These are phyloP conservation scores for Leccinum fuscescens DNA, from an alignment of 1,284 basidiomycete species.

Conservation along the genomic window DNA sequence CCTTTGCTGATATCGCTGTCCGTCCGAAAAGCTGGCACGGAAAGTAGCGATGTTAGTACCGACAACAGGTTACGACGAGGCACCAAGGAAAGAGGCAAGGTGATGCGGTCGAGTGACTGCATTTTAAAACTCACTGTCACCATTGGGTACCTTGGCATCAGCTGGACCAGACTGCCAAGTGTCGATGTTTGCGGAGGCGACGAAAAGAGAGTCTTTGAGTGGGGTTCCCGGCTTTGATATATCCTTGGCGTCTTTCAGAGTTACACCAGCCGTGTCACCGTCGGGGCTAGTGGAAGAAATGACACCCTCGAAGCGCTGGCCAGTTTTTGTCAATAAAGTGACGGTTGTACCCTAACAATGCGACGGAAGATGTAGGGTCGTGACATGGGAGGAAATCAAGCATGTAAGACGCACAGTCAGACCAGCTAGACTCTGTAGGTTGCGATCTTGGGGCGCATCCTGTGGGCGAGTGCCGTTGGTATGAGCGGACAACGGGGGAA, in stretches of 20 bases:
- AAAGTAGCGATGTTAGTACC: conserved; percentile 19
- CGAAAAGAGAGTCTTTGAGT: conserved; percentile 65
- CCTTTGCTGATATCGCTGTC: conserved; percentile 82
- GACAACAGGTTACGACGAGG: neutral
- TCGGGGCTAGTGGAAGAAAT: conserved; percentile 60
- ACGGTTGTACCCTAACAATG: conserved; percentile 64
- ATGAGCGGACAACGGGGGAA: conserved; percentile 49
- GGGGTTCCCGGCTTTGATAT: conserved; percentile 59
- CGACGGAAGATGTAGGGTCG: conserved; percentile 21
- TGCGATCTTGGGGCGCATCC: conserved; percentile 50
- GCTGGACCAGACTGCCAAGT: conserved; percentile 71
- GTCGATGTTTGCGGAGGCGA: conserved; percentile 69
- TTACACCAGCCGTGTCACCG: conserved; percentile 67
- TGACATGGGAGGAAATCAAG: conserved; percentile 15
- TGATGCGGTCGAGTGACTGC: neutral
- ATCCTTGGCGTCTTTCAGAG: conserved; percentile 74
- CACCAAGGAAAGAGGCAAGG: neutral
- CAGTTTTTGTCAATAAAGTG: conserved; percentile 66
- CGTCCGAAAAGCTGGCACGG: conserved; percentile 73
- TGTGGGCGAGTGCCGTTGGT: conserved; percentile 46
- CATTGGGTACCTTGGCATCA: conserved; percentile 61
- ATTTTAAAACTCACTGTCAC: conserved; percentile 52
- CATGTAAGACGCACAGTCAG: conserved; percentile 52
- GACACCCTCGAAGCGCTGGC: conserved; percentile 68
- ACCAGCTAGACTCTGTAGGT: conserved; percentile 60